phyloP scores from a whole-genome alignment of 164 flowering plant species.

The Houttuynia cordata region DNA sequence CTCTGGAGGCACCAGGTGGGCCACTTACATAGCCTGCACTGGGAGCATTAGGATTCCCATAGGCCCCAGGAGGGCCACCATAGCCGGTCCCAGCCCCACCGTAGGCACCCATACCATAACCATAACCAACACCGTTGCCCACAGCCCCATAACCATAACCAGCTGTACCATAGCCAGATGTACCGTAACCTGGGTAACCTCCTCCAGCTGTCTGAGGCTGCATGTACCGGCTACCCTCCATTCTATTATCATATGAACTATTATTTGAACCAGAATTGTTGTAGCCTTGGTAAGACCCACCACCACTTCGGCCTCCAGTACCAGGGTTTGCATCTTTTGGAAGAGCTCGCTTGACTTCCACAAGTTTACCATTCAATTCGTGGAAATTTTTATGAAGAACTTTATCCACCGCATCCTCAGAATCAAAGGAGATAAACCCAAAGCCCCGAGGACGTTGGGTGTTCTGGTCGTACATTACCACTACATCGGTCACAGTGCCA shows the following conservation, averaged over 20 bases:
- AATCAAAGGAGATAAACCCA: slow-evolving; percentile 79
- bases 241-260: slow-evolving; percentile 49
- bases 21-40: slow-evolving; percentile 65
- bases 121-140: slow-evolving; percentile 67
- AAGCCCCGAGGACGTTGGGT: slow-evolving; percentile 82
- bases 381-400: slow-evolving; percentile 69
- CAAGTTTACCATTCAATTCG: slow-evolving; percentile 71
- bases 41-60: slow-evolving; percentile 60
- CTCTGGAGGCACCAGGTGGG: slow-evolving; percentile 57
- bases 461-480: slow-evolving; percentile 77
- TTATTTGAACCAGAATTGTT: slow-evolving; percentile 52
- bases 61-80: slow-evolving; percentile 56
- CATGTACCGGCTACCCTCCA: slow-evolving; percentile 71
- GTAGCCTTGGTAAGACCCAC: slow-evolving; percentile 56
- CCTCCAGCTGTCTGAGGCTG: slow-evolving; percentile 61
- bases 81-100: too few species aligned
- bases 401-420: slow-evolving; percentile 76
- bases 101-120: slow-evolving; percentile 49
- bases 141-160: slow-evolving; percentile 78
- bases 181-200: slow-evolving; percentile 66
- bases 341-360: slow-evolving; percentile 82
- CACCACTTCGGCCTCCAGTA: slow-evolving; percentile 41
- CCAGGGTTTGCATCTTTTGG: slow-evolving; percentile 77
- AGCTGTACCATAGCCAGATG: slow-evolving; percentile 61
- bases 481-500: slow-evolving; percentile 80